Conservation (phyloP, 2,329 filamentous ascomycete genomes). For the Fusarium coicis region DNA sequence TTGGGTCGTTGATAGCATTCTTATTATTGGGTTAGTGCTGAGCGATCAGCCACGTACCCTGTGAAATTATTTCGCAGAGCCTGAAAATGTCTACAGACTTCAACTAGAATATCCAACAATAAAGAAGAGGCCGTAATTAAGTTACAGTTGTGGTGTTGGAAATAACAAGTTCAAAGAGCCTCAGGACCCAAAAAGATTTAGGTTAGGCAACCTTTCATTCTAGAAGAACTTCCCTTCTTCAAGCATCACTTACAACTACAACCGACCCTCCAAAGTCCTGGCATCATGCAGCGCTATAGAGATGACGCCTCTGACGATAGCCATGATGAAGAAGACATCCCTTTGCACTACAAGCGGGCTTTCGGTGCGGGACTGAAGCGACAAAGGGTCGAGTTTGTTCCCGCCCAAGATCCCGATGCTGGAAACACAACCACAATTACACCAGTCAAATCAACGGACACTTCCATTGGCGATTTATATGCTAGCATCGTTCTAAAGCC, state of each 20-base stretch:
- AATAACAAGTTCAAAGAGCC: not conserved
- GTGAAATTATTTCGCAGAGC: not conserved
- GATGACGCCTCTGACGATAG: slow-evolving; percentile 39
- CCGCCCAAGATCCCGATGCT: slow-evolving; percentile 56
- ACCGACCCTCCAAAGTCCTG: too few species aligned
- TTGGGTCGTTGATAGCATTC: not conserved
- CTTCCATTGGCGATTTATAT: slow-evolving; percentile 66
- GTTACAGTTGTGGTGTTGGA: not conserved
- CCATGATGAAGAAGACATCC: slow-evolving; percentile 58
- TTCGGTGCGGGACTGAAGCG: slow-evolving; percentile 68
- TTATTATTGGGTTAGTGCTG: not conserved
- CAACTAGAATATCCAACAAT: not conserved
- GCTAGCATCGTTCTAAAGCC: slow-evolving; percentile 70
- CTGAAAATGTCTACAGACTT: not conserved
- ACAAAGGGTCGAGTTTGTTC: slow-evolving; percentile 67
- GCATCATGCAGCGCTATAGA: slow-evolving; percentile 44
- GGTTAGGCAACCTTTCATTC: not conserved
- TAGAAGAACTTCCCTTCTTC: slow-evolving; percentile 1
- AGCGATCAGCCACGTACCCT: too few species aligned
- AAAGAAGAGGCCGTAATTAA: not conserved
- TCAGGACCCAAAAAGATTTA: slow-evolving; percentile 2
- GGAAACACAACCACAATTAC: slow-evolving; percentile 32
- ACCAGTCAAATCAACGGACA: slow-evolving; percentile 33
- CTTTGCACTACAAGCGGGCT: slow-evolving; percentile 63
- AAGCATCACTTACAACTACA: not conserved